Evolutionary conservation across 768 basidiomycete species (phyloP).

Genomic region (Lyophyllum decastes): DNA sequence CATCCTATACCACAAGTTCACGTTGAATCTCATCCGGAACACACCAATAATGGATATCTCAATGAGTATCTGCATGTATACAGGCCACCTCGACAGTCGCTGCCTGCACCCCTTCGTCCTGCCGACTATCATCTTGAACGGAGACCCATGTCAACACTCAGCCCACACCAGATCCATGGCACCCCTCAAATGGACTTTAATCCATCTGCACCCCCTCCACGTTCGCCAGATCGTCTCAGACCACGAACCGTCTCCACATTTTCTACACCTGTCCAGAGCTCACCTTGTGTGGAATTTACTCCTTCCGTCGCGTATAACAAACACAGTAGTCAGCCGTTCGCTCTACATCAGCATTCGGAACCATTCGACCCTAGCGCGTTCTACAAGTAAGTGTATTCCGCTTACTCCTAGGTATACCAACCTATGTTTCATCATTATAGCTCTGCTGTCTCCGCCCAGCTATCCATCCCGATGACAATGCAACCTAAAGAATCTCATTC

Average conservation of each 20-base stretch:
- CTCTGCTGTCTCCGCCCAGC: conserved; percentile 54
- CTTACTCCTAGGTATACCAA: not conserved
- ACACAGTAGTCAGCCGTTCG: not conserved
- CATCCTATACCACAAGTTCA: not conserved
- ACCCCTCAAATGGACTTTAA: not conserved
- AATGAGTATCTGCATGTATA: not conserved
- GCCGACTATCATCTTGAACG: conserved; percentile 10
- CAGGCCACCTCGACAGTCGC: conserved; percentile 22
- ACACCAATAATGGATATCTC: not conserved
- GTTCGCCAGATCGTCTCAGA: not conserved
- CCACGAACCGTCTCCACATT: conserved; percentile 9
- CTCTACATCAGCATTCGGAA: conserved; percentile 33
- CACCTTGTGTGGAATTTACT: conserved; percentile 38
- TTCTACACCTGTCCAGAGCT: conserved; percentile 4
- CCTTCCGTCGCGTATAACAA: conserved; percentile 47
- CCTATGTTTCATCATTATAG: conserved; percentile 25
- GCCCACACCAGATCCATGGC: not conserved
- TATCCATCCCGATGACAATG: conserved; percentile 22
- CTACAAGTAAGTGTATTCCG: conserved; percentile 50
- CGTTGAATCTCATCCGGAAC: not conserved
- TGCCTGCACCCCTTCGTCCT: conserved; percentile 12
- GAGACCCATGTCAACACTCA: conserved; percentile 11
- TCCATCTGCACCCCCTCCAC: not conserved
- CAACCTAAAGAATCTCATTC: conserved; percentile 15
- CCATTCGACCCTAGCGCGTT: conserved; percentile 39